Conservation (phyloP, 169 alveolate genomes). For the Perkinsus olseni region DNA sequence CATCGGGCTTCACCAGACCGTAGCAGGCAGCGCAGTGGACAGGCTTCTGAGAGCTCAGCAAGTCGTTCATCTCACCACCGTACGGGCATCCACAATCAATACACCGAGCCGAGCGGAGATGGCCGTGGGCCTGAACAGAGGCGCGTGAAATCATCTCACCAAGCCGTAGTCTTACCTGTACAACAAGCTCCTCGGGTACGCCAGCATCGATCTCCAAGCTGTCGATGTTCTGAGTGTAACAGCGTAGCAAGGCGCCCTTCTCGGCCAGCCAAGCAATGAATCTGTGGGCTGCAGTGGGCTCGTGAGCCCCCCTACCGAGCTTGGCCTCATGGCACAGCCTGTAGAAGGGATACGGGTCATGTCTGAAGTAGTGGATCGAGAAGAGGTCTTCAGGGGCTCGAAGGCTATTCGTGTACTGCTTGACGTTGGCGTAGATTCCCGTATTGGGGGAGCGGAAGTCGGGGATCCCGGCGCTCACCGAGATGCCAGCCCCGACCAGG, state of each 20-base stretch:
- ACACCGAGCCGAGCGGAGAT: conserved; percentile 57
- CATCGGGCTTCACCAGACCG: conserved; percentile 63
- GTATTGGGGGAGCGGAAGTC: conserved; percentile 52
- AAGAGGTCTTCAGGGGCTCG: conserved; percentile 67
- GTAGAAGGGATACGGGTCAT: conserved; percentile 65
- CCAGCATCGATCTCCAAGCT: conserved; percentile 70
- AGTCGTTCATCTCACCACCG: conserved; percentile 37
- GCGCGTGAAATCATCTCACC: too few species aligned
- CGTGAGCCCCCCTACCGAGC: conserved; percentile 42
- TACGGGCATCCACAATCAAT: conserved; percentile 41
- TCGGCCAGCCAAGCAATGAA: conserved; percentile 39
- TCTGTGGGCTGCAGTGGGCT: conserved; percentile 65
- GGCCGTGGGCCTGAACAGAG: conserved; percentile 65
- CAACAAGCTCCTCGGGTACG: conserved; percentile 39
- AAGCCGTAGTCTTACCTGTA: conserved; percentile 11
- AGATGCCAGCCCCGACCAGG: conserved; percentile 74
- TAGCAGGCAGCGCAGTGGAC: conserved; percentile 28
- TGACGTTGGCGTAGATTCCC: not conserved
- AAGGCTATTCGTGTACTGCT: not conserved
- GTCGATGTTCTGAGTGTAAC: conserved; percentile 70
- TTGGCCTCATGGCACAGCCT: conserved; percentile 43
- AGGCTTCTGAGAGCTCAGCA: conserved; percentile 45
- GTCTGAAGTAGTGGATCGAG: conserved; percentile 38
- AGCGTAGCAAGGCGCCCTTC: conserved; percentile 24
- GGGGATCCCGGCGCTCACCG: conserved; percentile 75